phyloP scores from a whole-genome alignment of 129 eudicot species.

The Rutidosis leptorrhynchoides region DNA sequence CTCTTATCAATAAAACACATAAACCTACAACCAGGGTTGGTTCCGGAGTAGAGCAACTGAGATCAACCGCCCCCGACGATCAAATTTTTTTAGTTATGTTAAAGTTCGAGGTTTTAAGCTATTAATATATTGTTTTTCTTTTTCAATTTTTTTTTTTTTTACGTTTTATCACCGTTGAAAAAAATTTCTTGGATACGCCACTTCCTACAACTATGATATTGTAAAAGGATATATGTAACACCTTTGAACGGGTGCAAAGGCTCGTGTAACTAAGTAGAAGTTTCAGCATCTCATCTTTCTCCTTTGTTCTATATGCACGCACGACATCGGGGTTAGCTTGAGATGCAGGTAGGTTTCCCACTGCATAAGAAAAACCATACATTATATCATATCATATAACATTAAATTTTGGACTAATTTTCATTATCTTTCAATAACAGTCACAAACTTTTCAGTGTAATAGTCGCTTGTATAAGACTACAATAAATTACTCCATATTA shows the following conservation, averaged over 20 bases:
- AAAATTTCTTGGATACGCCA: too few species aligned
- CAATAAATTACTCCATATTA: too few species aligned
- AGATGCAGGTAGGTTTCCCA: slow-evolving; percentile 79
- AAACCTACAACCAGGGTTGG: too few species aligned
- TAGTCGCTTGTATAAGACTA: neutral
- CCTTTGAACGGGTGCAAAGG: slow-evolving; percentile 59
- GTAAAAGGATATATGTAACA: slow-evolving; percentile 12
- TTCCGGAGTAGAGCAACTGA: too few species aligned
- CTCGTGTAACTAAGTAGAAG: slow-evolving; percentile 52
- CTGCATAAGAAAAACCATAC: slow-evolving; percentile 41
- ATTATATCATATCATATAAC: slow-evolving; percentile 7
- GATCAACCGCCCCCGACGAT: too few species aligned
- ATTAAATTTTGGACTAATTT: neutral
- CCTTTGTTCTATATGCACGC: slow-evolving; percentile 59
- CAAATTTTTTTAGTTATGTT: too few species aligned
- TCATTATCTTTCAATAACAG: neutral
- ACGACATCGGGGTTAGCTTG: slow-evolving; percentile 72
- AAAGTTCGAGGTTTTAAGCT: too few species aligned
- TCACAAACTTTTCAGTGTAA: neutral
- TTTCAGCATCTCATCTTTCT: slow-evolving; percentile 46
- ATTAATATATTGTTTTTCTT: too few species aligned
- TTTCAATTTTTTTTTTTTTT: too few species aligned
- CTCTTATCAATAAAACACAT: neutral
- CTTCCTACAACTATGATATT: neutral
- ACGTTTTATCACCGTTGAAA: too few species aligned